These are phyloP conservation scores for Lagenidium giganteum DNA, from an alignment of 352 stramenopile species.

Conservation along the genomic window DNA sequence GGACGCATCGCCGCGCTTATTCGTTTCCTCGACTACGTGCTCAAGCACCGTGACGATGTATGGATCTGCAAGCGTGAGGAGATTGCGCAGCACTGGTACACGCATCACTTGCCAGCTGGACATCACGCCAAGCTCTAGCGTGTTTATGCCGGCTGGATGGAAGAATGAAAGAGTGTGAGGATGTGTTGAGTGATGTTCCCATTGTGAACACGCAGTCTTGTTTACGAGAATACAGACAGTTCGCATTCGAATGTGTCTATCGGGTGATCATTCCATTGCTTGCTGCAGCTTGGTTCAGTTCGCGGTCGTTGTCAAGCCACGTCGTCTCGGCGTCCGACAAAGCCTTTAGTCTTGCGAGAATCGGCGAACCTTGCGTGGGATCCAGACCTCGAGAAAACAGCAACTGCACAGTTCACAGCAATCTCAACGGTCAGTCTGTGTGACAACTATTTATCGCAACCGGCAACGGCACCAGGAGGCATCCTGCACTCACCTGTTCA, in stretches of 20 bases:
- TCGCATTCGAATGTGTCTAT: constrained; percentile 1
- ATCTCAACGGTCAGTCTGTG: background rate
- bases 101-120: constrained; percentile 82
- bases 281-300: too few relatives aligned
- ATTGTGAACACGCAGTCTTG: too few relatives aligned
- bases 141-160: too few relatives aligned
- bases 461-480: too few relatives aligned
- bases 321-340: constrained; percentile 61
- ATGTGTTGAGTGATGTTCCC: too few relatives aligned
- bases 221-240: background rate
- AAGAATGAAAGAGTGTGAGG: too few relatives aligned
- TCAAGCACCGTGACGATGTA: constrained; percentile 84
- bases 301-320: constrained; percentile 60
- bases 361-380: constrained; percentile 49
- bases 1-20: constrained; percentile 84
- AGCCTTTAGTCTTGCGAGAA: constrained; percentile 58
- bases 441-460: background rate
- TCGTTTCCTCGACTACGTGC: constrained; percentile 93
- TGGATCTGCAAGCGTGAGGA: constrained; percentile 93
- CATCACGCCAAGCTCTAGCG: too few relatives aligned
- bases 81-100: constrained; percentile 95
- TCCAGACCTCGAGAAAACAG: constrained; percentile 74
- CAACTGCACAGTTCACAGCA: constrained; percentile 26
- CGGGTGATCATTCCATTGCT: constrained; percentile 14
- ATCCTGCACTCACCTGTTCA: constrained; percentile 54